phyloP scores from a whole-genome alignment of 169 alveolate species.

The Cytauxzoon felis region DNA sequence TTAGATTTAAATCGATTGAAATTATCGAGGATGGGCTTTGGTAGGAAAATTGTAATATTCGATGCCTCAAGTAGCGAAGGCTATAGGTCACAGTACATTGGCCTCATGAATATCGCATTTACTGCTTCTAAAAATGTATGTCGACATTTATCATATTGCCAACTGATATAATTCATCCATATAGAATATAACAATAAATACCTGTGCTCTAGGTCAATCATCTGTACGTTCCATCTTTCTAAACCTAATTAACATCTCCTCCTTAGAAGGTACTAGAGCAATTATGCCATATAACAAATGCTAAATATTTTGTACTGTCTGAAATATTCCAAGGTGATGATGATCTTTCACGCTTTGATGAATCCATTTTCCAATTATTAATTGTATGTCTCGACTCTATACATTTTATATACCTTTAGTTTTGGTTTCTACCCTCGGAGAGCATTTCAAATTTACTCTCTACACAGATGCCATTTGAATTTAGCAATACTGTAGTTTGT shows the following conservation, averaged over 20 bases:
- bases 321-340: slow-evolving; percentile 39
- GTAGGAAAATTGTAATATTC: slow-evolving; percentile 35
- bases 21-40: slow-evolving; percentile 8
- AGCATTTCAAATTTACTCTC: slow-evolving; percentile 70
- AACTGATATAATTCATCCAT: not conserved
- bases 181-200: slow-evolving; percentile 49
- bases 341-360: slow-evolving; percentile 13
- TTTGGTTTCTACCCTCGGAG: slow-evolving; percentile 78
- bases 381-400: slow-evolving; percentile 2
- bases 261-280: slow-evolving; percentile 55
- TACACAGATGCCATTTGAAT: slow-evolving; percentile 71
- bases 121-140: slow-evolving; percentile 53
- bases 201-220: slow-evolving; percentile 46
- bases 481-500: slow-evolving; percentile 79
- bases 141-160: not conserved
- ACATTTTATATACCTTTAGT: slow-evolving; percentile 22
- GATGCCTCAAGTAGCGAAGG: slow-evolving; percentile 44
- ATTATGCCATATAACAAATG: slow-evolving; percentile 56
- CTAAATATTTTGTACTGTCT: slow-evolving; percentile 33
- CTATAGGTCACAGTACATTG: slow-evolving; percentile 54
- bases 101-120: slow-evolving; percentile 58
- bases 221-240: slow-evolving; percentile 10
- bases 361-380: slow-evolving; percentile 33
- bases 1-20: slow-evolving; percentile 46
- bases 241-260: not conserved